Conservation (phyloP, 2,329 filamentous ascomycete species). For the Ceratocystis albifundus region DNA sequence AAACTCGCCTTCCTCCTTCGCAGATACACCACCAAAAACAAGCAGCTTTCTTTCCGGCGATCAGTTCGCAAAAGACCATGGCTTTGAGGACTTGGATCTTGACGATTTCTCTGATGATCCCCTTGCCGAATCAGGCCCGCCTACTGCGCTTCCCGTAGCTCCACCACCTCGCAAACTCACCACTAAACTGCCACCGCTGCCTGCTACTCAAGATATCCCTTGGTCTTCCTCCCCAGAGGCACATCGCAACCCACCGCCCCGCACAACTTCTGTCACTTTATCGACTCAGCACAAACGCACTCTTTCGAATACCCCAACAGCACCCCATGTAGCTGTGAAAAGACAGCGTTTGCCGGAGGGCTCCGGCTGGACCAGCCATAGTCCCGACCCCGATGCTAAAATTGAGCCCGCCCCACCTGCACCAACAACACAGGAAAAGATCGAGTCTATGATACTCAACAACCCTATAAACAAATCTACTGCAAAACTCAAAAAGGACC, state of each 20-base stretch:
- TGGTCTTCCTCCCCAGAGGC: slow-evolving; percentile 12
- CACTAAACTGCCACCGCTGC: slow-evolving; percentile 13
- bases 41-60: slow-evolving; percentile 6
- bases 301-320: not conserved
- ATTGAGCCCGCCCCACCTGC: slow-evolving; percentile 30
- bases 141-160: slow-evolving; percentile 13
- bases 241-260: not conserved
- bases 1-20: slow-evolving; percentile 11
- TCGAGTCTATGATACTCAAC: slow-evolving; percentile 11
- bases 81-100: slow-evolving; percentile 20
- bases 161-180: slow-evolving; percentile 12
- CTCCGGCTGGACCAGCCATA: not conserved
- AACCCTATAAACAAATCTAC: not conserved
- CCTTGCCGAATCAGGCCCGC: slow-evolving; percentile 16
- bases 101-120: slow-evolving; percentile 23
- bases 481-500: not conserved
- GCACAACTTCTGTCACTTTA: not conserved
- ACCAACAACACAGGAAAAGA: slow-evolving; percentile 10
- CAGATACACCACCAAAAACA: not conserved
- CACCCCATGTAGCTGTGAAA: slow-evolving; percentile 12
- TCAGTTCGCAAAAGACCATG: slow-evolving; percentile 21
- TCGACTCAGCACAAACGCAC: not conserved
- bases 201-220: not conserved
- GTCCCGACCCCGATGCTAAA: not conserved
- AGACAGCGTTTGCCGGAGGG: slow-evolving; percentile 16